Evolutionary conservation across 2,329 filamentous ascomycete genomes (phyloP).

Genomic region (Monilinia aucupariae): DNA sequence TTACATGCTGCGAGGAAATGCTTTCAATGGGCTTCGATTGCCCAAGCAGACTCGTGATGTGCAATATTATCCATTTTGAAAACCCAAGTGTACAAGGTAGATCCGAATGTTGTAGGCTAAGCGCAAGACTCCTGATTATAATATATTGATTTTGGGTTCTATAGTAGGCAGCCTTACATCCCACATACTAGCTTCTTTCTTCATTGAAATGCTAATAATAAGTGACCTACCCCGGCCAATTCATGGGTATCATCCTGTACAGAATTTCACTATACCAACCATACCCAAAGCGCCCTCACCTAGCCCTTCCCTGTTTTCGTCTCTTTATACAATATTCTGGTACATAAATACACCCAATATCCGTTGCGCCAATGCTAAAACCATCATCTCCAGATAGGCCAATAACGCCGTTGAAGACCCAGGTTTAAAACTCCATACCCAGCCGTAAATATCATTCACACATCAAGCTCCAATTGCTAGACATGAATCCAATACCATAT

Average conservation of each 20-base stretch:
- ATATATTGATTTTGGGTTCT: background rate
- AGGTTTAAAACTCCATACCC: conserved; percentile 23
- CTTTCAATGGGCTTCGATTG: background rate
- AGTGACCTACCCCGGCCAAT: conserved; percentile 3
- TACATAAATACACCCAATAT: conserved; percentile 20
- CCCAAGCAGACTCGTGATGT: background rate
- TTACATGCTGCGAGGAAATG: conserved; percentile 6
- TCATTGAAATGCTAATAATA: background rate
- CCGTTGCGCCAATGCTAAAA: conserved; percentile 23
- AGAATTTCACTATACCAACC: conserved; percentile 19
- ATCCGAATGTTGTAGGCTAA: background rate
- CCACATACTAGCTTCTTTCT: background rate
- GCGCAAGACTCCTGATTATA: background rate
- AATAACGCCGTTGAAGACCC: conserved; percentile 20
- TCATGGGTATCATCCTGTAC: conserved; percentile 31
- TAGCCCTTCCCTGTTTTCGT: conserved; percentile 18
- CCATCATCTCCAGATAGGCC: background rate
- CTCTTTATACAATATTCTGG: conserved; percentile 25
- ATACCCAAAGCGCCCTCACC: conserved; percentile 21
- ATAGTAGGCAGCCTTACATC: background rate
- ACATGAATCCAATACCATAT: conserved; percentile 45
- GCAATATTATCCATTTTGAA: background rate
- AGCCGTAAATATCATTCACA: conserved; percentile 10
- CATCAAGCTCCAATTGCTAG: conserved; percentile 31
- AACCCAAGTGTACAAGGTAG: too few relatives aligned